phyloP scores from a whole-genome alignment of 805 yeast genomes.

The Yamadazyma takamatsuzukensis region DNA sequence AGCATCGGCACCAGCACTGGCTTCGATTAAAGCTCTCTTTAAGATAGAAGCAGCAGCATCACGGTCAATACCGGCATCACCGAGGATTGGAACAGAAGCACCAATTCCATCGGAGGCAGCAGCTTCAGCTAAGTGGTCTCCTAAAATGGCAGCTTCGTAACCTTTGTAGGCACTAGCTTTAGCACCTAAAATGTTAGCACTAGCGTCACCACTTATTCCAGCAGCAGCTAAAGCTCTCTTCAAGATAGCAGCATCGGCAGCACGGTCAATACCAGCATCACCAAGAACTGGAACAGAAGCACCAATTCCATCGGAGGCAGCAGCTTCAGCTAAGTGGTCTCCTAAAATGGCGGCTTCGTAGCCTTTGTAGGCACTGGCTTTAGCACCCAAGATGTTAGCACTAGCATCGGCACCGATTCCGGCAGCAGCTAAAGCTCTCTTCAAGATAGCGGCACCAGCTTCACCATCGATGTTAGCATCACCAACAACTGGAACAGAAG shows the following conservation, averaged over 20 bases:
- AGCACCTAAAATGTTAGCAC: conserved; percentile 6
- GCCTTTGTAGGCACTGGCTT: conserved; percentile 4
- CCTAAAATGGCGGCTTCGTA: conserved; percentile 7
- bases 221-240: conserved; percentile 4
- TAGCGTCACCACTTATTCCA: conserved; percentile 2
- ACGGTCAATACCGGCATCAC: conserved; percentile 12
- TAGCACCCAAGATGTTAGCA: conserved; percentile 3
- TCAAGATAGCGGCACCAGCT: conserved; percentile 9
- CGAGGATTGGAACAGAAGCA: conserved; percentile 7
- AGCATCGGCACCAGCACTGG: conserved; percentile 1
- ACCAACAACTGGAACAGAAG: conserved; percentile 5
- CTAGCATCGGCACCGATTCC: conserved; percentile 9
- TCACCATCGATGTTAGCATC: conserved; percentile 4
- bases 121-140: conserved; percentile 6
- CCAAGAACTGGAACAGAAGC: conserved; percentile 10
- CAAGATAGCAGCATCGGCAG: conserved; percentile 6
- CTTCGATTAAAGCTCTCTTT: conserved; percentile 4
- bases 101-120: conserved; percentile 5
- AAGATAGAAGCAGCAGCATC: conserved; percentile 5
- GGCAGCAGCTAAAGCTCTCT: conserved; percentile 11
- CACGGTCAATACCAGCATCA: conserved; percentile 7
- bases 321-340: conserved; percentile 6
- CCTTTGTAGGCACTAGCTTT: conserved; percentile 10
- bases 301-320: conserved; percentile 5
- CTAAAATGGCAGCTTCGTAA: conserved; percentile 7